Conservation (phyloP, 192 early-diverging fungal genomes). For the Entomortierella parvispora region DNA sequence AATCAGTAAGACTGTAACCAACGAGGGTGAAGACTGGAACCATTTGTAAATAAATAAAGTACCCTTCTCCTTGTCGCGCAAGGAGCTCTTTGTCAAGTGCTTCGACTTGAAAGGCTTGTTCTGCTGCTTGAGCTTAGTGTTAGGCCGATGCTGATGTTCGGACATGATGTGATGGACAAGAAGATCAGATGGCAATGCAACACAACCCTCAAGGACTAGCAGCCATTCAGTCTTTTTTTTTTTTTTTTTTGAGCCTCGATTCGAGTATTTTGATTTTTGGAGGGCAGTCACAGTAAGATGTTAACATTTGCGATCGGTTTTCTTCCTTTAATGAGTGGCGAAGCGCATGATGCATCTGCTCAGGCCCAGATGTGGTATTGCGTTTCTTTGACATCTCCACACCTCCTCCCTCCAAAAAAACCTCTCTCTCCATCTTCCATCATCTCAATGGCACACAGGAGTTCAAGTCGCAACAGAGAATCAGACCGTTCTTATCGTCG, state of each 20-base stretch:
- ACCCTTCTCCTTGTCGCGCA: slow-evolving; percentile 87
- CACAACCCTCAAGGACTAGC: too few species aligned
- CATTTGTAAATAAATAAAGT: not conserved
- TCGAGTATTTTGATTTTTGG: slow-evolving; percentile 8
- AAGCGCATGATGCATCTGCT: too few species aligned
- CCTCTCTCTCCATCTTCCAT: not conserved
- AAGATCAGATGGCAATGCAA: slow-evolving; percentile 7
- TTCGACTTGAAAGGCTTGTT: slow-evolving; percentile 98
- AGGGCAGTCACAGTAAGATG: slow-evolving; percentile 1
- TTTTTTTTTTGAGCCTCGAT: not conserved
- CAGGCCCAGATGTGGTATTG: too few species aligned
- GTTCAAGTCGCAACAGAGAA: slow-evolving; percentile 30
- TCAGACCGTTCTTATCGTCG: slow-evolving; percentile 20
- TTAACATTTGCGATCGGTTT: not conserved
- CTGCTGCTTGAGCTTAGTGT: slow-evolving; percentile 83
- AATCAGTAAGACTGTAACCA: too few species aligned
- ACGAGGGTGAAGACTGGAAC: not conserved
- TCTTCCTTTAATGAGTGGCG: not conserved
- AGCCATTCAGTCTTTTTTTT: too few species aligned
- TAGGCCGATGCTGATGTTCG: slow-evolving; percentile 51
- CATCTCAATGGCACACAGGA: slow-evolving; percentile 27
- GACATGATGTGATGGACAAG: slow-evolving; percentile 27
- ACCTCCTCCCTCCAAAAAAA: not conserved
- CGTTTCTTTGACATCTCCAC: too few species aligned
- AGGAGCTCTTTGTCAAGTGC: slow-evolving; percentile 83